Base-by-base conservation (phyloP, 2,329 filamentous ascomycete species). In the Lachnellula suecica region DNA sequence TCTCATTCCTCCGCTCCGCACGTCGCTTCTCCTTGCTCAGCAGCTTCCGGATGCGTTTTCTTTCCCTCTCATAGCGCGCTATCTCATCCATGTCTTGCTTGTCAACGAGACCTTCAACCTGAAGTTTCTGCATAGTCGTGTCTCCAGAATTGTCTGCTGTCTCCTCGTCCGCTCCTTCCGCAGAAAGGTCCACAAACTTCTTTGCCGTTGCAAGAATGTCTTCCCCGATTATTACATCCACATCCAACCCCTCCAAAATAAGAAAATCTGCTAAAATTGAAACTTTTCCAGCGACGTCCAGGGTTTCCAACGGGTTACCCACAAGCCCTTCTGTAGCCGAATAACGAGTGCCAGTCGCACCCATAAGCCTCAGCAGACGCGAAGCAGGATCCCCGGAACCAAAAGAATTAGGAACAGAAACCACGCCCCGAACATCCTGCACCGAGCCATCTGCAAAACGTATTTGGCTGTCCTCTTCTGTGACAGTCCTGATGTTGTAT, bases 201-300 rank as follows among this genome's bases (percentile, higher is more conserved):
- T 38, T 37, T 3, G 27, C 48, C 25, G 41, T 44, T 19, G 29
- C 22, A 24, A 51, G 41, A 37, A 51, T 22, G 31, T 51, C 40
- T 29, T 51, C 41, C 8, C 48, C 48, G 17, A 51, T 23, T 6
- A 51, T 45, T 4, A 51, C 29, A 20, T 51, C 48, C 22, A 44
- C 42, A 8, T 40, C 40, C 29, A 51, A 25, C 11, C 29, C 38
- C 11, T 44, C 31, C 22, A 51, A 10, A 37, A 45, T 19, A 29
- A 45, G 31, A 31, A 51, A 51, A 4, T 45, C 31, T 4, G 48
- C 38, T 13, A 45, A 20, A 17, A 45, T 51, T 3, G 42, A 51
- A 13, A 34, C 15, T 2, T 10, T 10, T 24, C 11, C 38, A 37
- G 34, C n/a, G n/a, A n/a, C n/a, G n/a, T n/a, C n/a, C n/a, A n/a